Conservation (phyloP, 2,329 filamentous ascomycete genomes). For the Fusarium sp. region DNA sequence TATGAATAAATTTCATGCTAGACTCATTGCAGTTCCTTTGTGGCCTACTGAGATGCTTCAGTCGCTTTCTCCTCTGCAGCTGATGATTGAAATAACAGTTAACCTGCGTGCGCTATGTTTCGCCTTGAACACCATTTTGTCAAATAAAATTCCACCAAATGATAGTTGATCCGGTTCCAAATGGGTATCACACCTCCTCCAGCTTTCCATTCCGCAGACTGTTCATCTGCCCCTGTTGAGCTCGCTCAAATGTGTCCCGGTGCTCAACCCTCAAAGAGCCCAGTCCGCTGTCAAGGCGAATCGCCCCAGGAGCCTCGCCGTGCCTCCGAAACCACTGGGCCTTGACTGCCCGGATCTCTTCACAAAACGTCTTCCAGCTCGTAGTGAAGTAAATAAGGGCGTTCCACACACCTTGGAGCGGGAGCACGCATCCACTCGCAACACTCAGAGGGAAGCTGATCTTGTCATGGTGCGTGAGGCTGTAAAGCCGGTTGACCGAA, state of each 20-base stretch:
- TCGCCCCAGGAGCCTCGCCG: slow-evolving; percentile 15
- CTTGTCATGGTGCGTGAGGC: slow-evolving; percentile 62
- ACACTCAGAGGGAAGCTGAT: slow-evolving; percentile 75
- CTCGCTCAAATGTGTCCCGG: slow-evolving; percentile 39
- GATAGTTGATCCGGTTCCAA: neutral
- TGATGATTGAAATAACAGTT: neutral
- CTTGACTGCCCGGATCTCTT: slow-evolving; percentile 38
- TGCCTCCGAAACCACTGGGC: slow-evolving; percentile 14
- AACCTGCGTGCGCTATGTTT: neutral
- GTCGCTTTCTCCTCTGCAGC: neutral
- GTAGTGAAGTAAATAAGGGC: slow-evolving; percentile 80
- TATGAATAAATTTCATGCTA: neutral
- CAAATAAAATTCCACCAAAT: neutral
- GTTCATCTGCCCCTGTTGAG: slow-evolving; percentile 12
- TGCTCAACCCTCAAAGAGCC: slow-evolving; percentile 34
- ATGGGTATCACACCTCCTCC: neutral
- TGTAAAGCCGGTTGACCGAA: slow-evolving; percentile 79
- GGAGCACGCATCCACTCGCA: slow-evolving; percentile 76
- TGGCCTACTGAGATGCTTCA: neutral
- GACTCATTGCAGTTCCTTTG: neutral
- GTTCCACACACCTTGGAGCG: slow-evolving; percentile 85
- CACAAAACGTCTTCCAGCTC: slow-evolving; percentile 58
- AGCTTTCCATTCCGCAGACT: neutral
- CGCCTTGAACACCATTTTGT: neutral
- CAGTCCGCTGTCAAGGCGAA: slow-evolving; percentile 46